phyloP scores from a whole-genome alignment of 805 yeast species.

The Wickerhamiella occidentalis region DNA sequence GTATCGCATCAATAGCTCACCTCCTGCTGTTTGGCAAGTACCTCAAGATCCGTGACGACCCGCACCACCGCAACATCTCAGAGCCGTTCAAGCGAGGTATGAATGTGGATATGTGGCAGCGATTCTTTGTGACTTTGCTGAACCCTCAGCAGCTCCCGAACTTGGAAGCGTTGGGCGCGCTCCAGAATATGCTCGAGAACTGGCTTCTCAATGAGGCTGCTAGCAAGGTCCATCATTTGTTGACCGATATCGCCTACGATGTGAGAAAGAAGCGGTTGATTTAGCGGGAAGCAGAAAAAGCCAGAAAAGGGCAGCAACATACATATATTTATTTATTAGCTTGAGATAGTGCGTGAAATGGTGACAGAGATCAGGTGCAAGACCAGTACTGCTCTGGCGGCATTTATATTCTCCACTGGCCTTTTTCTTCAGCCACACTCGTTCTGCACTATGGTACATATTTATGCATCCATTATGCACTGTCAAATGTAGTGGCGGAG shows the following conservation, averaged over 20 bases:
- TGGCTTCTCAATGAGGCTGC: constrained; percentile 29
- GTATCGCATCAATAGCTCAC: constrained; percentile 64
- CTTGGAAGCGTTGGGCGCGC: constrained; percentile 27
- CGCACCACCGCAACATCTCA: constrained; percentile 17
- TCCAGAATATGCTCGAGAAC: constrained; percentile 32
- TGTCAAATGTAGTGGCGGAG: neutral
- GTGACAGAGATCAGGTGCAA: too few species aligned
- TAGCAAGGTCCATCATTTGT: neutral
- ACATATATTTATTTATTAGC: neutral
- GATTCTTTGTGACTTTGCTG: constrained; percentile 48
- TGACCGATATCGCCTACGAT: constrained; percentile 9
- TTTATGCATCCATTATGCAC: neutral
- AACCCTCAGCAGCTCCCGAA: constrained; percentile 38
- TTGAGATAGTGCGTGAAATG: too few species aligned
- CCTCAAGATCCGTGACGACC: constrained; percentile 32
- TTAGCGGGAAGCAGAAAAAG: too few species aligned
- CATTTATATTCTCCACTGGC: too few species aligned
- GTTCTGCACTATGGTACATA: too few species aligned
- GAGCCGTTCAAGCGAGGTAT: constrained; percentile 56
- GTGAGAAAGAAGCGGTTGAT: constrained; percentile 7
- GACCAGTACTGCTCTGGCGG: too few species aligned
- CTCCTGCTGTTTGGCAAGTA: constrained; percentile 58
- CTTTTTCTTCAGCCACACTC: too few species aligned
- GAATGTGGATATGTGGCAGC: constrained; percentile 61
- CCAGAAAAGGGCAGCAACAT: too few species aligned